A percentile compares a stretch with the other conserved stretches of the same genome.
These are phyloP conservation scores for Fusarium coicis DNA, from an alignment of 2,329 filamentous ascomycete species.

Conservation along the genomic window DNA sequence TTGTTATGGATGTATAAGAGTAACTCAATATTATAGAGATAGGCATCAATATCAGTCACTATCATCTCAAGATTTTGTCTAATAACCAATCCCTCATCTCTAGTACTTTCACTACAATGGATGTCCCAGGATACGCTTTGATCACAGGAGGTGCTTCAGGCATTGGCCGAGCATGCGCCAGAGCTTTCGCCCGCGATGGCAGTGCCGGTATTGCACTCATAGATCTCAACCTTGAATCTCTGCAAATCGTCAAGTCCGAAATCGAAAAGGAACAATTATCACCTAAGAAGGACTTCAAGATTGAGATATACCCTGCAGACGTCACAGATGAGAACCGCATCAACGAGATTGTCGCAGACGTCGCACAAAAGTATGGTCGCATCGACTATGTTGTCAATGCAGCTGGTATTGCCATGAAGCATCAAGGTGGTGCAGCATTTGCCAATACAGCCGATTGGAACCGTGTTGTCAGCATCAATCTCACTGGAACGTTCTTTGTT, in stretches of 20 bases:
- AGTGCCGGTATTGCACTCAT: conserved; percentile 44
- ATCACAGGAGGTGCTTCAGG: conserved; percentile 48
- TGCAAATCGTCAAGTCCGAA: conserved; percentile 30
- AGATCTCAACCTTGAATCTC: conserved; percentile 39
- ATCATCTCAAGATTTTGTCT: accelerated
- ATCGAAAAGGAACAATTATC: conserved; percentile 27
- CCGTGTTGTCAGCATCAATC: conserved; percentile 54
- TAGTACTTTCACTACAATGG: conserved; percentile 4
- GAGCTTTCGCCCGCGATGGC: conserved; percentile 44
- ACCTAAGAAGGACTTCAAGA: neutral
- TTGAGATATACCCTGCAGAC: conserved; percentile 33
- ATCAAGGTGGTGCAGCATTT: conserved; percentile 51
- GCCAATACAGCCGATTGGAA: conserved; percentile 53
- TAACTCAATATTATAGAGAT: too few species aligned
- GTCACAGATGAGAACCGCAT: conserved; percentile 46
- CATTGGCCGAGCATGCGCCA: conserved; percentile 46
- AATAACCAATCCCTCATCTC: accelerated
- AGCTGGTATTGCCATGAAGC: conserved; percentile 53
- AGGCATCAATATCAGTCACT: too few species aligned
- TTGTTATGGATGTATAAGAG: neutral
- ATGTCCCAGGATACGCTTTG: conserved; percentile 47
- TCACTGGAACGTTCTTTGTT: conserved; percentile 56
- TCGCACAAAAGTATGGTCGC: conserved; percentile 48
- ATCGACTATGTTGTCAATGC: conserved; percentile 56
- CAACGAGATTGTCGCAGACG: conserved; percentile 39